Evolutionary conservation across 2,329 filamentous ascomycete genomes (phyloP).

Genomic region (Cytospora piceae): DNA sequence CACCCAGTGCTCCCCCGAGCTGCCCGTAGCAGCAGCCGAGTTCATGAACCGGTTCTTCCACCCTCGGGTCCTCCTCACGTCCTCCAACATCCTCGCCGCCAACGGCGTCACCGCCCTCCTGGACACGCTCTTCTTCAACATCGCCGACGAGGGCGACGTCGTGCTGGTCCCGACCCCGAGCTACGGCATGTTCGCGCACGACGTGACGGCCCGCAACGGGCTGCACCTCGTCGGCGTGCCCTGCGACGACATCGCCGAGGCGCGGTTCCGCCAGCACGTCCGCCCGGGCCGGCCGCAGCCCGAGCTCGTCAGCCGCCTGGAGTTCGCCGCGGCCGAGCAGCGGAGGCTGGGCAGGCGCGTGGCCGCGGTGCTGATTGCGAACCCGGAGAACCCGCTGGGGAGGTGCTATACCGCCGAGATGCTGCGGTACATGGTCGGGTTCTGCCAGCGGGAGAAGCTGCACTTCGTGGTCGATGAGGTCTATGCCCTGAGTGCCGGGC

Average conservation of each 20-base stretch:
- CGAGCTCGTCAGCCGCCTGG: constrained; percentile 21
- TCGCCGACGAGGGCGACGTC: constrained; percentile 23
- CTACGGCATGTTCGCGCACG: constrained; percentile 28
- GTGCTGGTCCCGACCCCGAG: constrained; percentile 25
- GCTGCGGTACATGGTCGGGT: constrained; percentile 21
- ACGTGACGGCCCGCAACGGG: constrained; percentile 24
- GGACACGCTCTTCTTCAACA: constrained; percentile 28
- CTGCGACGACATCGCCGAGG: constrained; percentile 28
- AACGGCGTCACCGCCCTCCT: constrained; percentile 27
- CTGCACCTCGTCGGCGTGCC: constrained; percentile 23
- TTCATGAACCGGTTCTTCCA: constrained; percentile 27
- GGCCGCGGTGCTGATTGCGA: constrained; percentile 25
- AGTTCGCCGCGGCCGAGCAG: constrained; percentile 18
- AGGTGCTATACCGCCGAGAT: constrained; percentile 22
- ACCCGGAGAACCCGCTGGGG: constrained; percentile 28
- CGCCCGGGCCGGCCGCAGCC: constrained; percentile 25
- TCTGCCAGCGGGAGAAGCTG: constrained; percentile 22
- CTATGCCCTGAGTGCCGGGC: constrained; percentile 25
- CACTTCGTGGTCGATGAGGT: constrained; percentile 29
- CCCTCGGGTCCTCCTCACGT: constrained; percentile 16
- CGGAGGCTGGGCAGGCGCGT: constrained; percentile 22
- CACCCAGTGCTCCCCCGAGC: constrained; percentile 21
- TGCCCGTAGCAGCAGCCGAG: constrained; percentile 21
- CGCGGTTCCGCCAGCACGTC: constrained; percentile 25
- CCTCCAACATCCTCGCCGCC: constrained; percentile 19